Conservation (phyloP, 2,329 filamentous ascomycete genomes). For the Diaporthe destruens region DNA sequence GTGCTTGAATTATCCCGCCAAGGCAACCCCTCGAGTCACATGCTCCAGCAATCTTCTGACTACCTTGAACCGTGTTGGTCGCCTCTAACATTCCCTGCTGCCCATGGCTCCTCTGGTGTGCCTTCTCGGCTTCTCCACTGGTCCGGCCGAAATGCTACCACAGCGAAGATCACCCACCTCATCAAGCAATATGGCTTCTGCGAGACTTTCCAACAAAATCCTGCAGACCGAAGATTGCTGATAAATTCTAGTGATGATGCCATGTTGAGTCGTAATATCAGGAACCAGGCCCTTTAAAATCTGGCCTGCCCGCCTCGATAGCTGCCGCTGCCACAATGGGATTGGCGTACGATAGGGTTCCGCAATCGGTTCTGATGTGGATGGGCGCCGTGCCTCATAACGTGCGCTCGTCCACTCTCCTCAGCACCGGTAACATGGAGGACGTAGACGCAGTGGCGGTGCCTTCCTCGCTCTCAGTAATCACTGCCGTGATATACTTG, state of each 20-base stretch:
- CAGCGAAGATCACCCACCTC: not conserved
- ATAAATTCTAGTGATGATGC: not conserved
- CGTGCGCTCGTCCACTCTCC: conserved; percentile 68
- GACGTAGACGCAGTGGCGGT: conserved; percentile 88
- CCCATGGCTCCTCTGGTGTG: not conserved
- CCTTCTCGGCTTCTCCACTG: not conserved
- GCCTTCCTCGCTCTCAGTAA: conserved; percentile 95
- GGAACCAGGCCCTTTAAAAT: not conserved
- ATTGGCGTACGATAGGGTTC: not conserved
- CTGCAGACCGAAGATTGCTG: not conserved
- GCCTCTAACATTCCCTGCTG: not conserved
- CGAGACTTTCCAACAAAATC: not conserved
- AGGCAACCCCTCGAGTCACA: not conserved
- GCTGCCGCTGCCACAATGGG: not conserved
- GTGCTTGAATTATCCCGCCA: not conserved
- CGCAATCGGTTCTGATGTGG: not conserved
- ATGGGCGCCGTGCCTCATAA: conserved; percentile 48
- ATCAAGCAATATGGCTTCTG: not conserved
- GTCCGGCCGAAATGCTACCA: not conserved
- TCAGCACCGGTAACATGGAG: conserved; percentile 77
- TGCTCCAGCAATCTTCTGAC: not conserved
- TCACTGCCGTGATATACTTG: conserved; percentile 86
- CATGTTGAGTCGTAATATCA: not conserved
- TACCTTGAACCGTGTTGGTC: not conserved
- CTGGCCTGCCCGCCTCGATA: not conserved